Base-by-base conservation (phyloP, 2,329 filamentous ascomycete genomes). In the Byssochlamys sp. region DNA sequence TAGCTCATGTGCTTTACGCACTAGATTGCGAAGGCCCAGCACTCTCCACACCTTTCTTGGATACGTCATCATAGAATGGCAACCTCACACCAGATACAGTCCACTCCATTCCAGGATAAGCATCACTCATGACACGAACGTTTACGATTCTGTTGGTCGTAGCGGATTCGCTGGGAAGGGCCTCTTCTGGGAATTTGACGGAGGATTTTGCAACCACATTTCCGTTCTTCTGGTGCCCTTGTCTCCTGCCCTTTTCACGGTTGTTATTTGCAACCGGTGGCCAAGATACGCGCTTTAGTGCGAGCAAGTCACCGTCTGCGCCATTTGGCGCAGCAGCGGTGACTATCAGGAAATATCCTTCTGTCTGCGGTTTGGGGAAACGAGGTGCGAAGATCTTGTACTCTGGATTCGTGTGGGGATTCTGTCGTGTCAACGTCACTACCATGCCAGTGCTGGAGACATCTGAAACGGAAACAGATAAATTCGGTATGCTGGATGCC, bases 351-450 rank as follows among this genome's bases (percentile, higher is more conserved):
- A 99, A 97, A 82, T 87, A 97, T 0, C 91, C 91, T 68, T 99
- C 94, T 0, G 85, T 94, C 73, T 99, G 94, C 14, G 91, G 85
- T 74, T 99, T 99, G 1, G 92, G 92, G 75, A 95, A 97, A 25
- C 83, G 82, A 2, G 95, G 92, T 0, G 94, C 90, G 66, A 87
- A 96, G 69, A 96, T 88, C 60, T 87, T 83, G 53, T 83, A 85
- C 1, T 91, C 88, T 7, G 80, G 76, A 67, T 87, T 82, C 11
- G 78, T 77, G 3, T 87, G 73, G 1, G 81, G 69, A 71, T 95
- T 96, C 54, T 82, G 75, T 0, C 91, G 84, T 49, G 77, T 79
- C 12, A 96, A 70, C 1, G 75, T 65, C 4, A 76, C 62, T 6
- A 66, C 83, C 2, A 96, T 68, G 0, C 83, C 83, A 1, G 81